Evolutionary conservation across 2,329 filamentous ascomycete genomes (phyloP).

Genomic region (Sporothrix pseudoabietina): DNA sequence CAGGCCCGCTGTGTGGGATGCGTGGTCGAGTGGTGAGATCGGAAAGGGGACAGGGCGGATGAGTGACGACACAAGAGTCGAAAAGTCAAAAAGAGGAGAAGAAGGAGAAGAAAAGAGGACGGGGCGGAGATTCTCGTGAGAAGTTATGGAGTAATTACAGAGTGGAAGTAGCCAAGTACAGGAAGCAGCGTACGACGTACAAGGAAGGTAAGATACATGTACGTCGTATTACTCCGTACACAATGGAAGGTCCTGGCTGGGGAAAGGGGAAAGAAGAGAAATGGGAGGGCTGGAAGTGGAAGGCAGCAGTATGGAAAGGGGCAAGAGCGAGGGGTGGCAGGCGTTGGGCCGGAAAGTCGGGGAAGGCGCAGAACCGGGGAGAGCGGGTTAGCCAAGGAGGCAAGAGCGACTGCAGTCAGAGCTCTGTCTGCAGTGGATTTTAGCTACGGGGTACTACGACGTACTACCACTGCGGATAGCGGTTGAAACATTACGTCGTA

Average conservation of each 20-base stretch:
- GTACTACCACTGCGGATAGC: not conserved
- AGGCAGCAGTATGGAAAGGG: not conserved
- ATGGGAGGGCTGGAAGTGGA: constrained; percentile 14
- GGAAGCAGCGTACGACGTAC: not conserved
- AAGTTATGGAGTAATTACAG: constrained; percentile 1
- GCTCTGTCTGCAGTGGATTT: not conserved
- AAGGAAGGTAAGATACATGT: not conserved
- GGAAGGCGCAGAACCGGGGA: constrained; percentile 21
- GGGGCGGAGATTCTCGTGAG: constrained; percentile 7
- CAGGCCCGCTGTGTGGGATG: not conserved
- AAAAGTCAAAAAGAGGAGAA: not conserved
- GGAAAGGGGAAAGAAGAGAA: not conserved
- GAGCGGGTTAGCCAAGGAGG: constrained; percentile 7
- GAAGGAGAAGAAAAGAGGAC: not conserved
- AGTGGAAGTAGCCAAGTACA: not conserved
- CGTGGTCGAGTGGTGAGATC: not conserved
- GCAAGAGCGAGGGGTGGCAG: constrained; percentile 19
- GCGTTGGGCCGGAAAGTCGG: constrained; percentile 20
- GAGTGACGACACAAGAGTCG: constrained; percentile 6
- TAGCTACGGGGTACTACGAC: not conserved
- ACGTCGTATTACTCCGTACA: not conserved
- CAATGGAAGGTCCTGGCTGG: not conserved
- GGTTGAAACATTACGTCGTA: not conserved
- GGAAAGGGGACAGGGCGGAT: not conserved
- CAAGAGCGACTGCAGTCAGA: constrained; percentile 15